Evolutionary conservation across 2,329 filamentous ascomycete species (phyloP).

Genomic region (Fusarium proliferatum): DNA sequence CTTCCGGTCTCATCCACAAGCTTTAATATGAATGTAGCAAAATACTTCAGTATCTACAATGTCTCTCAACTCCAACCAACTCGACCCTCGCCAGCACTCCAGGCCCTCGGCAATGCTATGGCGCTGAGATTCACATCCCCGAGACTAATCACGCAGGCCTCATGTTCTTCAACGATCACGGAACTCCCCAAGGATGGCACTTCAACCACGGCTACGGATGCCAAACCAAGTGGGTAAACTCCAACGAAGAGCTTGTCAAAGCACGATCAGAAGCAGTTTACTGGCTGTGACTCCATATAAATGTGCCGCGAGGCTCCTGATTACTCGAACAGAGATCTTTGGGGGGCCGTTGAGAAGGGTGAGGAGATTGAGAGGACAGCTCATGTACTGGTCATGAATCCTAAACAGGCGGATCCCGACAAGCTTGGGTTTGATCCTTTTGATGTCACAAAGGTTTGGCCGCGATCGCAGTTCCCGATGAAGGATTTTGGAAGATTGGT

Average conservation of each 20-base stretch:
- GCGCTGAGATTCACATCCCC: not conserved
- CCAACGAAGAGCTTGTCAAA: not conserved
- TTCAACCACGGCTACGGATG: conserved; percentile 14
- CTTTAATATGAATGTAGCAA: too few species aligned
- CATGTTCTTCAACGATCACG: conserved; percentile 15
- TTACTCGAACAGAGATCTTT: conserved; percentile 12
- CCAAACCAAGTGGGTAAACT: conserved; percentile 11
- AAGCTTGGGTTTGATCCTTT: conserved; percentile 9
- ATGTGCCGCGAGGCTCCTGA: conserved; percentile 12
- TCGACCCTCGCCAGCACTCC: conserved; percentile 2
- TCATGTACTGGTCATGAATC: conserved; percentile 5
- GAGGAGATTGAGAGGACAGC: conserved; percentile 17
- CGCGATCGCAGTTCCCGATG: conserved; percentile 1
- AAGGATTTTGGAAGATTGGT: conserved; percentile 12
- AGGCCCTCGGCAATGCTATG: conserved; percentile 5
- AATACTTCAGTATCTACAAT: not conserved
- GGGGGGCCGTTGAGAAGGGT: conserved; percentile 8
- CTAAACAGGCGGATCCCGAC: conserved; percentile 7
- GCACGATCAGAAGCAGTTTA: conserved; percentile 11
- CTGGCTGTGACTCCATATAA: conserved; percentile 2
- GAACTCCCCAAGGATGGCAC: conserved; percentile 7
- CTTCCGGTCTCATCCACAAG: not conserved
- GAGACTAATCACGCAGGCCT: conserved; percentile 2
- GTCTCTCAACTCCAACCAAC: conserved; percentile 15
- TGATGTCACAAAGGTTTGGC: conserved; percentile 4